Conservation (phyloP, 805 yeast species). For the Wilhelminamyces savonicus region DNA sequence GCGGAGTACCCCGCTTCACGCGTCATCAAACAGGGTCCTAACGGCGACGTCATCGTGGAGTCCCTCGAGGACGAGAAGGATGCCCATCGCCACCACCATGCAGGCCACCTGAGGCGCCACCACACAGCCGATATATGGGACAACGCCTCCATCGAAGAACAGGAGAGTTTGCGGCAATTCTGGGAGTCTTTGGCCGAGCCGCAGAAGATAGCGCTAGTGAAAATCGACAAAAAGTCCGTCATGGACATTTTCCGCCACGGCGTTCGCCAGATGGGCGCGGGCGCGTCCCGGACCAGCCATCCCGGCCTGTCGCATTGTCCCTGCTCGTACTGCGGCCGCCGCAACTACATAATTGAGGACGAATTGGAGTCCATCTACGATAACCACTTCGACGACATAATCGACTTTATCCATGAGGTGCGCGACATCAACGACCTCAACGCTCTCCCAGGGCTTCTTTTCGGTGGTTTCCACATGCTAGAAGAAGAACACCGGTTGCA, state of each 20-base stretch:
- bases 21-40: conserved; percentile 61
- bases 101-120: conserved; percentile 2
- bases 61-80: conserved; percentile 34
- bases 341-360: conserved; percentile 63
- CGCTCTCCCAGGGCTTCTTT: conserved; percentile 28
- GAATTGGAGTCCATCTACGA: conserved; percentile 73
- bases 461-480: conserved; percentile 30
- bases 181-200: conserved; percentile 65
- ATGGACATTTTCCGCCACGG: conserved; percentile 53
- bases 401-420: conserved; percentile 31
- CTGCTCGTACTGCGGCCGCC: conserved; percentile 75
- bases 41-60: conserved; percentile 75
- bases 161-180: conserved; percentile 43
- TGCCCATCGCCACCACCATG: conserved; percentile 3
- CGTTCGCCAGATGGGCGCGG: conserved; percentile 4
- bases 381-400: conserved; percentile 49
- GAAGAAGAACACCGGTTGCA: conserved; percentile 26
- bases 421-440: conserved; percentile 31
- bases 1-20: conserved; percentile 69
- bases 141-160: conserved; percentile 43
- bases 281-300: conserved; percentile 3
- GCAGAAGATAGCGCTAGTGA: conserved; percentile 54
- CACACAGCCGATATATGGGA: conserved; percentile 36
- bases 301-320: conserved; percentile 37
- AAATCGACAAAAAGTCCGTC: conserved; percentile 64